Percentiles rank a stretch among this genome's conserved stretches.
phyloP scores from a whole-genome alignment of 148 eudicot species.

The Suaeda aralocaspica region DNA sequence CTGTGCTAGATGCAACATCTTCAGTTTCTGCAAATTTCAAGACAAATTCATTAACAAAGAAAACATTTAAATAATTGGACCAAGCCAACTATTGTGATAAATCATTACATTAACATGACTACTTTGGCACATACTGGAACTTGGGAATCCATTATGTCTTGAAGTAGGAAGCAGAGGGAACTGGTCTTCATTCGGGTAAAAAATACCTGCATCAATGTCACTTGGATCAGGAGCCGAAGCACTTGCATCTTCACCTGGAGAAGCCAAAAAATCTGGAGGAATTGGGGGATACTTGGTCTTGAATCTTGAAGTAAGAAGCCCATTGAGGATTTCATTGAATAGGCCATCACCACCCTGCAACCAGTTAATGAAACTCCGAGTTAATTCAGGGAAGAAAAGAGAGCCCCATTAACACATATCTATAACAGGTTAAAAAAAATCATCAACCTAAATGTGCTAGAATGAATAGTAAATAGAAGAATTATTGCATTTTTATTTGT shows the following conservation, averaged over 20 bases:
- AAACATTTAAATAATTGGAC: conserved; percentile 6
- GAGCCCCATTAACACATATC: background rate
- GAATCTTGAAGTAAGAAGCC: conserved; percentile 69
- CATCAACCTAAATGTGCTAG: background rate
- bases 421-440: background rate
- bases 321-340: conserved; percentile 90
- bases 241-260: conserved; percentile 31
- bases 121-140: conserved; percentile 44
- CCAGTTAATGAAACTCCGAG: background rate
- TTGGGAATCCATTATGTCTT: conserved; percentile 28
- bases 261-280: conserved; percentile 53
- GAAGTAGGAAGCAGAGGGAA: conserved; percentile 54
- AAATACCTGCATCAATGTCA: conserved; percentile 34
- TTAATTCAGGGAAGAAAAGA: background rate
- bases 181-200: conserved; percentile 40
- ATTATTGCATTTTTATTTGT: background rate
- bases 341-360: conserved; percentile 96
- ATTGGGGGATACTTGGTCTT: conserved; percentile 68
- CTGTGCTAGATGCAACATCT: conserved; percentile 30
- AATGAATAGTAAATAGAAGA: background rate
- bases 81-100: conserved; percentile 15
- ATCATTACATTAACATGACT: conserved; percentile 8
- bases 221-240: conserved; percentile 33
- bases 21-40: conserved; percentile 39
- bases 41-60: conserved; percentile 22